Conservation (phyloP, 768 basidiomycete genomes). For the Auricularia sp. region DNA sequence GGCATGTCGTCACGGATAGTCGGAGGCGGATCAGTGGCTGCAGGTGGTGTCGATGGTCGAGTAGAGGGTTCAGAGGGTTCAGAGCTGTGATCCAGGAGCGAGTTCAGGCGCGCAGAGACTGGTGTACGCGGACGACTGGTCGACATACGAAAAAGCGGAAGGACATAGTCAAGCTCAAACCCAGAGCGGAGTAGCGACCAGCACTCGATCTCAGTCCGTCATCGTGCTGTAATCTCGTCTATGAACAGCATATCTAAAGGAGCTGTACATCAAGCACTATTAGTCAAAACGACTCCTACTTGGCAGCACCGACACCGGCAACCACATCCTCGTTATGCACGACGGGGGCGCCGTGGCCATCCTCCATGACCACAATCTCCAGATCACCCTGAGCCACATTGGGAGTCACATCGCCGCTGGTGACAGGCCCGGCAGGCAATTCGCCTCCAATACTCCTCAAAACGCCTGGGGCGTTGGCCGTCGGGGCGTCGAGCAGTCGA, state of each 20-base stretch:
- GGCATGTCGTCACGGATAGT: not conserved
- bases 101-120: not conserved
- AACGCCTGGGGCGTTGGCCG: not conserved
- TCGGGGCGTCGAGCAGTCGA: not conserved
- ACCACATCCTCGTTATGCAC: not conserved
- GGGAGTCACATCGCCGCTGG: not conserved
- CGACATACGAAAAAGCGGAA: not conserved
- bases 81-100: not conserved
- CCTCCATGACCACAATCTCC: not conserved
- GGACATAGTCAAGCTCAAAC: not conserved
- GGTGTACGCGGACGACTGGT: not conserved
- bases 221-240: not conserved
- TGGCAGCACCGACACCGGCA: not conserved
- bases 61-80: not conserved
- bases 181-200: too few species aligned
- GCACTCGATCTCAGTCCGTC: too few species aligned
- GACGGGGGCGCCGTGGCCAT: not conserved
- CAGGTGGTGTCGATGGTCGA: not conserved
- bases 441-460: constrained; percentile 1
- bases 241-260: not conserved
- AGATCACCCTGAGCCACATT: not conserved
- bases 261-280: not conserved
- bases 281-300: not conserved
- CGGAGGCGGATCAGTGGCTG: not conserved
- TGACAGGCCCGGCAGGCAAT: not conserved